Evolutionary conservation across 371 early-diverging fungal genomes (phyloP).

Genomic region (Mortierella sp.): DNA sequence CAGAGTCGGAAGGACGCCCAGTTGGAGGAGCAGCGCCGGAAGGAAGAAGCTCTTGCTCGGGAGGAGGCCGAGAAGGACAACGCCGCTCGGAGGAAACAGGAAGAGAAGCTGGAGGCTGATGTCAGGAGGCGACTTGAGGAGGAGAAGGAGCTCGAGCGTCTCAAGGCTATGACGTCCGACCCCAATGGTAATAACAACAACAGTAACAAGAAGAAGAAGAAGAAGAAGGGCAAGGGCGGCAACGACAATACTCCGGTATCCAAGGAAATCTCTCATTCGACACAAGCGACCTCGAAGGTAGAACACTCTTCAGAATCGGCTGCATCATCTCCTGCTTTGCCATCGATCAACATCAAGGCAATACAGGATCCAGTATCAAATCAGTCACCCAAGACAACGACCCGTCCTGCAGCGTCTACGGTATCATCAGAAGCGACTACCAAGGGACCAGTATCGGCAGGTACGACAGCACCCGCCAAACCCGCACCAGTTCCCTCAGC

Average conservation of each 20-base stretch:
- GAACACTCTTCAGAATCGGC: conserved; percentile 16
- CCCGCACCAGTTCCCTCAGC: not conserved
- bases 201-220: conserved; percentile 52
- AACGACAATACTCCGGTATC: conserved; percentile 8
- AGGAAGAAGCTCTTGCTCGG: conserved; percentile 51
- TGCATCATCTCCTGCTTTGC: conserved; percentile 1
- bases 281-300: conserved; percentile 11
- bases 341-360: conserved; percentile 16
- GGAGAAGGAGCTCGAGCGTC: conserved; percentile 54
- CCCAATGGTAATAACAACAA: conserved; percentile 44
- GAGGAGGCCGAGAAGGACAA: conserved; percentile 57
- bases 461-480: not conserved
- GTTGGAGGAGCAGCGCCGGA: conserved; percentile 52
- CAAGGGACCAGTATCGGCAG: not conserved
- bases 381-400: not conserved
- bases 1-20: conserved; percentile 56
- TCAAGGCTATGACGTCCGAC: conserved; percentile 48
- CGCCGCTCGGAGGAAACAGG: conserved; percentile 53
- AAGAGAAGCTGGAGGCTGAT: conserved; percentile 58
- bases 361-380: conserved; percentile 5
- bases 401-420: not conserved
- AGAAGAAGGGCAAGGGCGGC: conserved; percentile 47
- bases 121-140: conserved; percentile 47
- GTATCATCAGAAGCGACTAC: not conserved
- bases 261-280: conserved; percentile 23